phyloP scores from a whole-genome alignment of 2,329 filamentous ascomycete genomes.

The Davidsoniella eucalypti region DNA sequence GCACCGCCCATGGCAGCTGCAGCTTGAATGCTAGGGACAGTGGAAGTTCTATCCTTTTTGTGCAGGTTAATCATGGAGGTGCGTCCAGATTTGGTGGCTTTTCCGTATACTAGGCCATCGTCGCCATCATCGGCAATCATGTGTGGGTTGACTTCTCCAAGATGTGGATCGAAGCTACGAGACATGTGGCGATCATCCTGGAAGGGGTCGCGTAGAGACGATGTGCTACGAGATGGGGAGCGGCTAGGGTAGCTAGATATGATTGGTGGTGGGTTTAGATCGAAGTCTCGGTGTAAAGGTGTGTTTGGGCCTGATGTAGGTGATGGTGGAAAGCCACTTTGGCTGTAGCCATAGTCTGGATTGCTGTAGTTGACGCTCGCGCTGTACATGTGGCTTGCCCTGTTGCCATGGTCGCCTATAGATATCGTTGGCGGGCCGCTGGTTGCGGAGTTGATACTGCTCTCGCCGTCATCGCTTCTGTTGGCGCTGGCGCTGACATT shows the following conservation, averaged over 20 bases:
- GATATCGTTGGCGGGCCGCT: neutral
- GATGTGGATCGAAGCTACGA: conserved; percentile 28
- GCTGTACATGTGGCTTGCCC: neutral
- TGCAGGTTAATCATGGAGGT: conserved; percentile 39
- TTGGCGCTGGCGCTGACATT: too few relatives aligned
- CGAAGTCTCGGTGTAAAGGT: conserved; percentile 10
- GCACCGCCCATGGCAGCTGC: conserved; percentile 26
- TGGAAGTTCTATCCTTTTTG: conserved; percentile 23
- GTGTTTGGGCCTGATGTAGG: conserved; percentile 7
- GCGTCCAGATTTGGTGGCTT: conserved; percentile 23
- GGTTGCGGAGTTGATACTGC: neutral
- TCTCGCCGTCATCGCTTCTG: too few relatives aligned
- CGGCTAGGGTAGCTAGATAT: neutral
- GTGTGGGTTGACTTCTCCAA: conserved; percentile 56
- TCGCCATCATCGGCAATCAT: conserved; percentile 78
- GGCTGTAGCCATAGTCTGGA: conserved; percentile 5
- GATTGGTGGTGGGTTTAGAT: conserved; percentile 1
- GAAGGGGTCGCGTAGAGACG: conserved; percentile 10
- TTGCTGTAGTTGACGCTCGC: neutral
- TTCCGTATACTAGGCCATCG: conserved; percentile 51
- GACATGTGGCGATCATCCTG: conserved; percentile 10
- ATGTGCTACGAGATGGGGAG: conserved; percentile 5
- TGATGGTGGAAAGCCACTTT: conserved; percentile 1
- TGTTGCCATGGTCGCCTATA: too few relatives aligned
- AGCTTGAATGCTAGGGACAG: conserved; percentile 26